phyloP scores from a whole-genome alignment of 805 yeast species.

The Brettanomyces bruxellensis region DNA sequence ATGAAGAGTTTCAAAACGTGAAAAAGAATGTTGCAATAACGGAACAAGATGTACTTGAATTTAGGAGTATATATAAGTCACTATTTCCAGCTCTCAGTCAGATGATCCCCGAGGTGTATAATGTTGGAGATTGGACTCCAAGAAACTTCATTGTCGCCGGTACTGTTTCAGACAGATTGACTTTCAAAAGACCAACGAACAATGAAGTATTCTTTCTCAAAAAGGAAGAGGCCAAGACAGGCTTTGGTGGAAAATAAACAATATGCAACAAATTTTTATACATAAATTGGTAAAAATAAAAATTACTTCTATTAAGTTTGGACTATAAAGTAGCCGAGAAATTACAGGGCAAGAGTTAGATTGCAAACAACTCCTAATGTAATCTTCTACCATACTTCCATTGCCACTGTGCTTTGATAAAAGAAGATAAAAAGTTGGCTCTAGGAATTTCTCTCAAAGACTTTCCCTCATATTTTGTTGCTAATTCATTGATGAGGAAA shows the following conservation, averaged over 20 bases:
- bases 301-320: too few species aligned
- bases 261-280: too few species aligned
- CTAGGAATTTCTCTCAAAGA: too few species aligned
- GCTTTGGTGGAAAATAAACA: background rate
- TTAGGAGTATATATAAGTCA: constrained; percentile 39
- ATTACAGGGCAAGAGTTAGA: too few species aligned
- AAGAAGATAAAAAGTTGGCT: too few species aligned
- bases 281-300: too few species aligned
- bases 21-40: constrained; percentile 29
- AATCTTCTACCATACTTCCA: too few species aligned
- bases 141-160: constrained; percentile 36
- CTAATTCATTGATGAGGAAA: too few species aligned
- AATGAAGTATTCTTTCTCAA: constrained; percentile 18
- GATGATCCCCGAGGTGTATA: constrained; percentile 32
- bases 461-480: too few species aligned
- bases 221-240: constrained; percentile 1
- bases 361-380: too few species aligned
- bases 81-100: constrained; percentile 43
- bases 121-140: constrained; percentile 40
- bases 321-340: too few species aligned
- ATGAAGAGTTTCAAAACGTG: constrained; percentile 15
- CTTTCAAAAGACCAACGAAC: constrained; percentile 18
- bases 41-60: constrained; percentile 47
- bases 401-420: too few species aligned
- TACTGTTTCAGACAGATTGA: constrained; percentile 22